A percentile compares a stretch with the other conserved stretches of the same genome.
phyloP scores from a whole-genome alignment of 495 filamentous ascomycete species.

The Aspergillus baeticus region DNA sequence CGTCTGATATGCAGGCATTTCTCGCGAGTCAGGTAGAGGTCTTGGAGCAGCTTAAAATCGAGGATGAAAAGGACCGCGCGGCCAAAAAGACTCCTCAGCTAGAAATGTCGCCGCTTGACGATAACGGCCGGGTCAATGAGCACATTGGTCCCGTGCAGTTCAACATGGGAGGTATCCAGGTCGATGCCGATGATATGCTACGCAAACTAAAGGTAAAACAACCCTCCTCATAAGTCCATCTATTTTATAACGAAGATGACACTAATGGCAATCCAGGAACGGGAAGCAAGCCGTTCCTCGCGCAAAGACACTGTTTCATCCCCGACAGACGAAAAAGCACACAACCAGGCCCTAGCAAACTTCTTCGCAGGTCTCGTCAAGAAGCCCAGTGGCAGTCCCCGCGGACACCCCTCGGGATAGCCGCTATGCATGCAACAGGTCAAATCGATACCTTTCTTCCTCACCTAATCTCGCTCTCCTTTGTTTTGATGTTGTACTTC shows the following conservation, averaged over 20 bases:
- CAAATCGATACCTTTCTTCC: background rate
- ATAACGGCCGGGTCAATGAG: conserved; percentile 69
- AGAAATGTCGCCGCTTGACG: conserved; percentile 45
- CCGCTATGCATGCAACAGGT: background rate
- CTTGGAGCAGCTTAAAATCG: conserved; percentile 64
- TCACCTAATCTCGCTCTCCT: background rate
- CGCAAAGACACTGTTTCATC: conserved; percentile 38
- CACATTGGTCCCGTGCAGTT: conserved; percentile 96
- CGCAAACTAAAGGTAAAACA: conserved; percentile 76
- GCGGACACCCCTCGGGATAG: conserved; percentile 42
- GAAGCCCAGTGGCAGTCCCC: conserved; percentile 47
- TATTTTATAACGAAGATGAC: background rate
- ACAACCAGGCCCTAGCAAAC: conserved; percentile 65
- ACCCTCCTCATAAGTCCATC: too few relatives aligned
- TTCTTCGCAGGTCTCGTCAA: conserved; percentile 70
- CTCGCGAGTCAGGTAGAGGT: conserved; percentile 68
- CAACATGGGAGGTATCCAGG: conserved; percentile 96
- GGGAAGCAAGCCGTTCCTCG: conserved; percentile 54
- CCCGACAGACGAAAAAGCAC: conserved; percentile 54
- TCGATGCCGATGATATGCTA: conserved; percentile 94
- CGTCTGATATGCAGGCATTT: conserved; percentile 77
- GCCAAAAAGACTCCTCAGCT: conserved; percentile 39
- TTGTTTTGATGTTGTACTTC: background rate
- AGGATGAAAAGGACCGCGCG: conserved; percentile 59
- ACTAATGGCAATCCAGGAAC: conserved; percentile 38